A percentile compares a stretch with the other conserved stretches of the same genome.
Conservation (phyloP, 179 eudicot species). For the Patellifolia procumbens region DNA sequence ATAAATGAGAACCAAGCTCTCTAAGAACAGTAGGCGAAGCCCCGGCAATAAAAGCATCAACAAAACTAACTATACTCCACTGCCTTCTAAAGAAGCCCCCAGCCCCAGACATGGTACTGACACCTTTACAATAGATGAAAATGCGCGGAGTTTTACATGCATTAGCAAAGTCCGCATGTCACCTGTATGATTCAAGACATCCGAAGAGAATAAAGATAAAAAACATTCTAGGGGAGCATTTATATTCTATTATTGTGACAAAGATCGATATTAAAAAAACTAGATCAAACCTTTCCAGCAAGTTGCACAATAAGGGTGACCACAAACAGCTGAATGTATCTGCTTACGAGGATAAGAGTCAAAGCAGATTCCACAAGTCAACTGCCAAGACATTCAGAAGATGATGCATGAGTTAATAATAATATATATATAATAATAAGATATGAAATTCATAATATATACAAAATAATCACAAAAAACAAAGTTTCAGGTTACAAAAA, state of each 20-base stretch:
- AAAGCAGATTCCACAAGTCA: slow-evolving; percentile 79
- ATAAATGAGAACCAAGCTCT: not conserved
- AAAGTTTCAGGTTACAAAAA: not conserved
- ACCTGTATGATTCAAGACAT: not conserved
- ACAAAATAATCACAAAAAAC: not conserved
- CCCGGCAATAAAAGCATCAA: not conserved
- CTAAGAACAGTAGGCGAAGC: not conserved
- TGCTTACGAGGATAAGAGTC: slow-evolving; percentile 47
- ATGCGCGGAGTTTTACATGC: not conserved
- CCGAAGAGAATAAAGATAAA: not conserved
- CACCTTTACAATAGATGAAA: not conserved
- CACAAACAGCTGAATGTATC: slow-evolving; percentile 63
- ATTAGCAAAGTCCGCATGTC: not conserved
- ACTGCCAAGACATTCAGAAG: slow-evolving; percentile 38
- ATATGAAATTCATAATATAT: not conserved
- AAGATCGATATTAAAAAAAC: not conserved
- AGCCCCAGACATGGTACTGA: not conserved
- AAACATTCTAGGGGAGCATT: not conserved
- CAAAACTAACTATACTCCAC: not conserved
- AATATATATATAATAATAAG: not conserved
- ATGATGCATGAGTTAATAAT: no score
- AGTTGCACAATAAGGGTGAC: slow-evolving; percentile 64
- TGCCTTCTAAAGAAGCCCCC: not conserved
- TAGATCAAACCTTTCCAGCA: slow-evolving; percentile 73
- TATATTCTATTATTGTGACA: not conserved